Evolutionary conservation across 1,284 basidiomycete genomes (phyloP).

Genomic region (Wallemia hederae): DNA sequence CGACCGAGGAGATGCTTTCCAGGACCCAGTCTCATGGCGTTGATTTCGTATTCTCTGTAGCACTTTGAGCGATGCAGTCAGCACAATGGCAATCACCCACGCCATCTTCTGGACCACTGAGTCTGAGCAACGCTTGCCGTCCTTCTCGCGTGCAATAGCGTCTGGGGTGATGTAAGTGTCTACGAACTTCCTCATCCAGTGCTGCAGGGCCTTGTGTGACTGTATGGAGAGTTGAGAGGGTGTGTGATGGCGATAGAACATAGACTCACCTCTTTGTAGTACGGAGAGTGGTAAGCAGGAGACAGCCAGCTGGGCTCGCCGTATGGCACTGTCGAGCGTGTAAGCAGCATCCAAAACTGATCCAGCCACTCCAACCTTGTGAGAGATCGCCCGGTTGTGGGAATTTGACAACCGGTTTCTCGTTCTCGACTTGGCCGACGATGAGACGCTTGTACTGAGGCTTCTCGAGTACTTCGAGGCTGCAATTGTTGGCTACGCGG

Average conservation of each 20-base stretch:
- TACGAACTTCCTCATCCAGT: conserved; percentile 20
- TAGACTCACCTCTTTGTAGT: conserved; percentile 37
- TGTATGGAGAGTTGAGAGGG: background rate
- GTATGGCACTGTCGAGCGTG: conserved; percentile 33
- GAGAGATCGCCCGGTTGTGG: conserved; percentile 28
- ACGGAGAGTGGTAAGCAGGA: conserved; percentile 50
- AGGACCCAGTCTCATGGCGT: conserved; percentile 67
- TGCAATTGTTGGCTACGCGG: background rate
- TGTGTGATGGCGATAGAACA: background rate
- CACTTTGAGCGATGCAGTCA: conserved; percentile 14
- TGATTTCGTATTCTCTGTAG: conserved; percentile 32
- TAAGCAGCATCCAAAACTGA: background rate
- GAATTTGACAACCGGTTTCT: conserved; percentile 25
- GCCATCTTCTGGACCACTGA: conserved; percentile 38
- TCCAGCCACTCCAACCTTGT: conserved; percentile 4
- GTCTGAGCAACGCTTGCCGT: conserved; percentile 39
- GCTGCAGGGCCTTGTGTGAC: conserved; percentile 19
- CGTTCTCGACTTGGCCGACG: conserved; percentile 36
- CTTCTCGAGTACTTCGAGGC: conserved; percentile 37
- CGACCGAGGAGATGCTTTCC: conserved; percentile 49
- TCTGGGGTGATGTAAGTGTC: conserved; percentile 23
- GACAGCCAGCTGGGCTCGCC: conserved; percentile 57
- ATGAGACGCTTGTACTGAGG: conserved; percentile 40
- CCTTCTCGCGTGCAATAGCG: conserved; percentile 34
- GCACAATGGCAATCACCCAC: conserved; percentile 17